Conservation (phyloP, 495 filamentous ascomycete species). For the Neurospora sp. region DNA sequence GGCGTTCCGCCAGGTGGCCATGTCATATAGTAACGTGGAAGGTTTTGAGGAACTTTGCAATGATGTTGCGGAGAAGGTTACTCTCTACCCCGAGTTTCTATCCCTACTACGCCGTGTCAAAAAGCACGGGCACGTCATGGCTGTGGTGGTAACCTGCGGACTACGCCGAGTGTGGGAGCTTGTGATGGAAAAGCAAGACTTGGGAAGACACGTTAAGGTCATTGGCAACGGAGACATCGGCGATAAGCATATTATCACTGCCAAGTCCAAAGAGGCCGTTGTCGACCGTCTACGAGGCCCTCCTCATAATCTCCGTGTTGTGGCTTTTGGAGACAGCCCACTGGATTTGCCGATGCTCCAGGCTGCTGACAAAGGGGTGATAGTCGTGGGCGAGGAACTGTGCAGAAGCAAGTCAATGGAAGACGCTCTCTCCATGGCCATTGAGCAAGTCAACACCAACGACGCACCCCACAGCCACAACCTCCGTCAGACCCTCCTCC, state of each 20-base stretch:
- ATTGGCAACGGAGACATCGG: slow-evolving; percentile 45
- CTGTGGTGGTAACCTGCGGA: slow-evolving; percentile 49
- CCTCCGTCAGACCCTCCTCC: slow-evolving; percentile 37
- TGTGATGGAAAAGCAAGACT: slow-evolving; percentile 37
- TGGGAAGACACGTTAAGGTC: slow-evolving; percentile 37
- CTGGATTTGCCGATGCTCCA: slow-evolving; percentile 51
- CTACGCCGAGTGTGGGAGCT: slow-evolving; percentile 47
- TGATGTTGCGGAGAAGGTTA: slow-evolving; percentile 32
- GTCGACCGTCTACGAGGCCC: slow-evolving; percentile 30
- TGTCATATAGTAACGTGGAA: slow-evolving; percentile 47
- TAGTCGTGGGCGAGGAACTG: slow-evolving; percentile 45
- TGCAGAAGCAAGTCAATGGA: slow-evolving; percentile 51
- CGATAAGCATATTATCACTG: slow-evolving; percentile 44
- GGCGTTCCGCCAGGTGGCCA: slow-evolving; percentile 46
- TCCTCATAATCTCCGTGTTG: slow-evolving; percentile 31
- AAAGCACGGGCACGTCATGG: slow-evolving; percentile 33
- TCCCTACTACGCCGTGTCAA: slow-evolving; percentile 30
- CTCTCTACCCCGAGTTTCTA: slow-evolving; percentile 41
- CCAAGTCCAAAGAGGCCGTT: slow-evolving; percentile 40
- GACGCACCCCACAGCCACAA: slow-evolving; percentile 19
- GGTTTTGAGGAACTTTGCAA: slow-evolving; percentile 40
- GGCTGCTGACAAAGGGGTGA: slow-evolving; percentile 44
- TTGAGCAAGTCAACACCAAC: slow-evolving; percentile 19
- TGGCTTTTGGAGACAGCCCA: slow-evolving; percentile 55
- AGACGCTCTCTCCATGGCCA: slow-evolving; percentile 28